Conservation (phyloP, 805 yeast species). For the Candida ortonii region DNA sequence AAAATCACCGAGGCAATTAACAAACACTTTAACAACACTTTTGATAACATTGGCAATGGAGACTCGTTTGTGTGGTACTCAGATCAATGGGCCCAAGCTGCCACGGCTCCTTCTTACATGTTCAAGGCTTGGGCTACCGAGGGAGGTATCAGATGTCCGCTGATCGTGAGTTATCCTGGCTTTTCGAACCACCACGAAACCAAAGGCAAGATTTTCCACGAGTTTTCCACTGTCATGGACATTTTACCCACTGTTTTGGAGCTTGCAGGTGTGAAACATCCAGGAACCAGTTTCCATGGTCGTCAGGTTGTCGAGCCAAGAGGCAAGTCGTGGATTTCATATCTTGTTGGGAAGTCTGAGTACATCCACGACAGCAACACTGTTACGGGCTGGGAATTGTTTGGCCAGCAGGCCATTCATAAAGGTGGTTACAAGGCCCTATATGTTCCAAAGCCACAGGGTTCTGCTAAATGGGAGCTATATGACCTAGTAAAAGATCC, state of each 20-base stretch:
- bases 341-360: constrained; percentile 30
- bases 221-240: constrained; percentile 58
- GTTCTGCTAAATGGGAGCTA: constrained; percentile 49
- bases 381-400: constrained; percentile 56
- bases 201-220: constrained; percentile 30
- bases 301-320: constrained; percentile 42
- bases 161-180: constrained; percentile 45
- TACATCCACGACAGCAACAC: constrained; percentile 41
- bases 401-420: constrained; percentile 55
- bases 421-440: constrained; percentile 48
- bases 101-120: constrained; percentile 54
- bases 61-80: constrained; percentile 52
- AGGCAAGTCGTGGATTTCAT: constrained; percentile 46
- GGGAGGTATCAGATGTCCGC: constrained; percentile 59
- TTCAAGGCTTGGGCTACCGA: constrained; percentile 58
- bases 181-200: constrained; percentile 15
- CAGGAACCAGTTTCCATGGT: constrained; percentile 40
- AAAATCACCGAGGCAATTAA: constrained; percentile 29
- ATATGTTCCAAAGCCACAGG: constrained; percentile 48
- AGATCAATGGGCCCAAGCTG: constrained; percentile 62
- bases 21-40: constrained; percentile 40
- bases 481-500: constrained; percentile 38
- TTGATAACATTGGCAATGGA: constrained; percentile 46
- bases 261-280: constrained; percentile 44
- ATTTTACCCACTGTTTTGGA: constrained; percentile 55